Conservation (phyloP, 2,329 filamentous ascomycete genomes). For the Fusarium concolor region DNA sequence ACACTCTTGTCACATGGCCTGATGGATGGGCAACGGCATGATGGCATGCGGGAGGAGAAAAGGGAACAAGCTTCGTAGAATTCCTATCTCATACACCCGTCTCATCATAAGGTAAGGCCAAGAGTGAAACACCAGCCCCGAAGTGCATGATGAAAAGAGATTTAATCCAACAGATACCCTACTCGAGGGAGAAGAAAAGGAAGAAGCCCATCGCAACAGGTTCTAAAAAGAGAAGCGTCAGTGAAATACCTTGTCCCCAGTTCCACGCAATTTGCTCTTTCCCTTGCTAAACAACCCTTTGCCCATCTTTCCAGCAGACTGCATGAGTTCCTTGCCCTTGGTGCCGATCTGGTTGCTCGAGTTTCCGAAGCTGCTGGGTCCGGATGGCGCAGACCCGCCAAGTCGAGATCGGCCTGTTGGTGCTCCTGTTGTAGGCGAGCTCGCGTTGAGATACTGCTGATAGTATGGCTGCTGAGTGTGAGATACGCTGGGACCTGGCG, state of each 20-base stretch:
- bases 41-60: conserved; percentile 43
- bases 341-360: conserved; percentile 76
- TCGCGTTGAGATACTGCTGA: conserved; percentile 66
- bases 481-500: conserved; percentile 40
- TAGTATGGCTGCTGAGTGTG: conserved; percentile 62
- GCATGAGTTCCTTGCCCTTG: conserved; percentile 89
- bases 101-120: conserved; percentile 51
- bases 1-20: conserved; percentile 47
- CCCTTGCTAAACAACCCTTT: conserved; percentile 93
- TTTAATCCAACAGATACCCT: conserved; percentile 47
- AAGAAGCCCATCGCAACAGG: conserved; percentile 46
- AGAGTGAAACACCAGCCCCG: conserved; percentile 47
- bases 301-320: conserved; percentile 87
- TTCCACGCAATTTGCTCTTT: conserved; percentile 81
- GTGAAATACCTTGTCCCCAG: conserved; percentile 89
- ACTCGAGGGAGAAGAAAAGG: conserved; percentile 41
- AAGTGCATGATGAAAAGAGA: conserved; percentile 48
- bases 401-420: conserved; percentile 53
- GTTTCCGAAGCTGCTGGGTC: conserved; percentile 61
- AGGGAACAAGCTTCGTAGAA: conserved; percentile 52
- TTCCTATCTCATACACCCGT: conserved; percentile 57
- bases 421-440: conserved; percentile 45
- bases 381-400: conserved; percentile 53
- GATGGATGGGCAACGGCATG: conserved; percentile 46
- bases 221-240: conserved; percentile 59